Evolutionary conservation across 2,329 filamentous ascomycete species (phyloP).

Genomic region (Exophiala calicioides): DNA sequence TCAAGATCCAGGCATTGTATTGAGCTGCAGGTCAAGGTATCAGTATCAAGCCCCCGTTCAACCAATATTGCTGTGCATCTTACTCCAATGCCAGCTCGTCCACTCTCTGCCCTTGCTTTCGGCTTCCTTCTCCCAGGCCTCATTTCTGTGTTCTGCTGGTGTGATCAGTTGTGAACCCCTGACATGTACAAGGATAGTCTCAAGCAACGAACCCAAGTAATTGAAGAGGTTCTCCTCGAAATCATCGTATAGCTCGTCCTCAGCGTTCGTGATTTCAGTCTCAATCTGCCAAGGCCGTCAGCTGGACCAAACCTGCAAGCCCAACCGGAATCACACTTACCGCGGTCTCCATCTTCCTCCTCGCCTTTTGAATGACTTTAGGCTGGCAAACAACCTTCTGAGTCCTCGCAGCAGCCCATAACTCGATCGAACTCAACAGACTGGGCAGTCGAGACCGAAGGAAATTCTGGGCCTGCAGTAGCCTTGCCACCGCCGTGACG

Average conservation of each 20-base stretch:
- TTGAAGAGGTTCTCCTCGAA: not conserved
- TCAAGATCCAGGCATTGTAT: constrained; percentile 37
- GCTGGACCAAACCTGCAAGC: not conserved
- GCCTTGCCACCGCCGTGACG: constrained; percentile 38
- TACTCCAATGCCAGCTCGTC: constrained; percentile 25
- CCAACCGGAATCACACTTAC: not conserved
- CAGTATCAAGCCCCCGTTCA: too few species aligned
- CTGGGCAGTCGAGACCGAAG: constrained; percentile 32
- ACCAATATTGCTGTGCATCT: too few species aligned
- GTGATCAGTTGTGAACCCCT: not conserved
- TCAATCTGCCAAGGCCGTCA: too few species aligned
- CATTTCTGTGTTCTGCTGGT: not conserved
- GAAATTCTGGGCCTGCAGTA: constrained; percentile 36
- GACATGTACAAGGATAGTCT: not conserved
- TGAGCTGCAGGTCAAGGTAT: constrained; percentile 22
- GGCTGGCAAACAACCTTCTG: not conserved
- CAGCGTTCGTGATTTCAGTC: not conserved
- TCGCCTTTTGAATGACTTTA: not conserved
- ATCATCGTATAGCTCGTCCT: not conserved
- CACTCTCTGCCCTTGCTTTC: constrained; percentile 1
- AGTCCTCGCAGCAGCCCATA: constrained; percentile 30
- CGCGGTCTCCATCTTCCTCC: not conserved
- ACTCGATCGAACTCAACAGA: constrained; percentile 35
- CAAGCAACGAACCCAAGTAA: not conserved
- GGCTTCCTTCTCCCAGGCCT: not conserved